These are phyloP conservation scores for Coniochaeta sp. DNA, from an alignment of 2,329 filamentous ascomycete genomes.

Conservation along the genomic window DNA sequence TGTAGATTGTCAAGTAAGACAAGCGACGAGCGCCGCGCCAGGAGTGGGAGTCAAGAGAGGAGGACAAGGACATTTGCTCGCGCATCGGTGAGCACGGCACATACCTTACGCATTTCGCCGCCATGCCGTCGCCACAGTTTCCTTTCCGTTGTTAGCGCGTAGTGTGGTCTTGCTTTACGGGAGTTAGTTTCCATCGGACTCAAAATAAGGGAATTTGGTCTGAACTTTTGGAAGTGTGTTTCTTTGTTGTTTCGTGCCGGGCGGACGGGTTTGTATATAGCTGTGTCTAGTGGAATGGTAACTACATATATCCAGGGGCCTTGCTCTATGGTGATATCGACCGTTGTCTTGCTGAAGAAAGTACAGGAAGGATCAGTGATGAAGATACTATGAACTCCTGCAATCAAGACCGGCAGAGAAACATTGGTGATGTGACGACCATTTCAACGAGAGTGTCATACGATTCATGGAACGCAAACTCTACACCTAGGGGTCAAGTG, in stretches of 20 bases:
- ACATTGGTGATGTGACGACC: no score
- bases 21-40: no score
- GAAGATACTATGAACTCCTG: no score
- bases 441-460: no score
- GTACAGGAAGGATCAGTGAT: no score
- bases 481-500: no score
- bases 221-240: not conserved
- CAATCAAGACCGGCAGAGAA: no score
- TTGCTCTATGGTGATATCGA: not conserved
- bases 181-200: not conserved
- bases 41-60: not conserved
- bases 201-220: not conserved
- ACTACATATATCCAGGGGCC: not conserved
- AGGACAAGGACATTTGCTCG: not conserved
- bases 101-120: no score
- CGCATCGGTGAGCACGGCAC: not conserved
- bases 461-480: no score
- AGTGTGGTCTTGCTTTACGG: not conserved
- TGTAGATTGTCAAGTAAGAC: constrained; percentile 19
- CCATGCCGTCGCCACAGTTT: not conserved
- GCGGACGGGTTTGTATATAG: not conserved
- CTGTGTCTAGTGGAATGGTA: not conserved
- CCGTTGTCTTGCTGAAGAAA: no score
- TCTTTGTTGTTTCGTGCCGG: not conserved
- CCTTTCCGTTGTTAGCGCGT: not conserved